These are phyloP conservation scores for Vararia minispora DNA, from an alignment of 768 basidiomycete species.

Conservation along the genomic window DNA sequence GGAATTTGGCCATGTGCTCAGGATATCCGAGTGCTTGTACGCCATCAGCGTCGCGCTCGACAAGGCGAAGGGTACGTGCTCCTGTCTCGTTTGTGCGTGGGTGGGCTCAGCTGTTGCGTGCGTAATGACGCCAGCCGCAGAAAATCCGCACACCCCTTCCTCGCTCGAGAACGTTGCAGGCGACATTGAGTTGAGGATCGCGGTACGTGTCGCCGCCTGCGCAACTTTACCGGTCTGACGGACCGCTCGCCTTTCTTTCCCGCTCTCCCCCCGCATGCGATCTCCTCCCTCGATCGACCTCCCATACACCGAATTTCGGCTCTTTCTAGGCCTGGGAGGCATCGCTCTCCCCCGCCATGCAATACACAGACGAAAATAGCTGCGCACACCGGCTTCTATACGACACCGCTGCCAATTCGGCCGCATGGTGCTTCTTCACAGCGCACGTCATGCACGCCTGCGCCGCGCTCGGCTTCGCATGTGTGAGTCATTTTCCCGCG, in stretches of 20 bases:
- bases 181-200: conserved; percentile 8
- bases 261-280: background rate
- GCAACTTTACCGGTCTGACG: background rate
- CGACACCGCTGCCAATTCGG: conserved; percentile 66
- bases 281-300: background rate
- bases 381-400: conserved; percentile 65
- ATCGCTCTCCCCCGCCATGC: conserved; percentile 60
- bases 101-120: background rate
- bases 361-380: conserved; percentile 59
- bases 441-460: conserved; percentile 69
- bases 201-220: conserved; percentile 5
- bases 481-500: conserved; percentile 35
- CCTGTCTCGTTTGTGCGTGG: background rate
- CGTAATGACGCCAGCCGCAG: background rate
- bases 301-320: background rate
- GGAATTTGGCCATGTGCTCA: conserved; percentile 69
- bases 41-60: conserved; percentile 42
- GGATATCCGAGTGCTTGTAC: conserved; percentile 55
- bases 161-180: conserved; percentile 4
- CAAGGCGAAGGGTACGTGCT: conserved; percentile 32
- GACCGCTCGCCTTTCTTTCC: background rate
- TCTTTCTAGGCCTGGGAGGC: conserved; percentile 47
- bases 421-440: conserved; percentile 72
- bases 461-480: conserved; percentile 49
- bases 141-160: background rate